These are phyloP conservation scores for Mychonastes homosphaera DNA, from an alignment of 139 green algal genomes.

Conservation along the genomic window DNA sequence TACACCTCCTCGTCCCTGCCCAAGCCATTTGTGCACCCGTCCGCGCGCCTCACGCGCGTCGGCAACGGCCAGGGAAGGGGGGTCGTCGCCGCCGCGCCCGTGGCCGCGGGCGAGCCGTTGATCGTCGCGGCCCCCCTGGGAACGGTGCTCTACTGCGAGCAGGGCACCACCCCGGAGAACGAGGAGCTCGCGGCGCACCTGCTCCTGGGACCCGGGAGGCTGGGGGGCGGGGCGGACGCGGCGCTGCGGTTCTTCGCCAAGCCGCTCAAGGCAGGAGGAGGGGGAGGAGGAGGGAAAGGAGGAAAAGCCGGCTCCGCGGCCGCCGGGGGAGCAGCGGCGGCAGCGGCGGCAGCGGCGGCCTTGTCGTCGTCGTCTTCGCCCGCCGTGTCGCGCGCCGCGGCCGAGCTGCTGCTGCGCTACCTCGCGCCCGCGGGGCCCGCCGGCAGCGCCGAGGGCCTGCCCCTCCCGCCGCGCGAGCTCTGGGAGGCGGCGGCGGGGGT, in stretches of 20 bases:
- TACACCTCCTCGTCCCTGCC: too few relatives aligned
- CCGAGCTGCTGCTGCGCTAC: too few relatives aligned
- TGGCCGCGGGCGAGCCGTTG: constrained; percentile 6
- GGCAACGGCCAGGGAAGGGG: constrained; percentile 17
- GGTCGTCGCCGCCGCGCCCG: constrained; percentile 6
- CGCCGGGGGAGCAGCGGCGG: constrained; percentile 10
- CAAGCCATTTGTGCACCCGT: constrained; percentile 11
- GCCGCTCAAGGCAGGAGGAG: not conserved
- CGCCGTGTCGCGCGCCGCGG: too few relatives aligned
- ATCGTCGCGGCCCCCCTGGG: constrained; percentile 11
- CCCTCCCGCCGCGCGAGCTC: not conserved
- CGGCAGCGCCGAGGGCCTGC: not conserved
- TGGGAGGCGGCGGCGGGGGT: too few relatives aligned
- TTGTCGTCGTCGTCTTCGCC: not conserved
- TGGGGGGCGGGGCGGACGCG: too few relatives aligned
- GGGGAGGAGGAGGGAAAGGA: not conserved
- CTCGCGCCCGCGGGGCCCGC: not conserved
- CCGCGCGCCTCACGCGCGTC: too few relatives aligned
- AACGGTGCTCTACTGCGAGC: constrained; percentile 15
- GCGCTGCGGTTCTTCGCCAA: too few relatives aligned
- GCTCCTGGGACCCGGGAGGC: too few relatives aligned
- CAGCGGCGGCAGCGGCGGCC: constrained; percentile 12
- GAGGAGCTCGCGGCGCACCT: constrained; percentile 32
- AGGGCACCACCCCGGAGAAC: constrained; percentile 25
- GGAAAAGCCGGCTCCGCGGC: constrained; percentile 15